phyloP scores from a whole-genome alignment of 2,329 filamentous ascomycete genomes.

The Alternaria rosae region DNA sequence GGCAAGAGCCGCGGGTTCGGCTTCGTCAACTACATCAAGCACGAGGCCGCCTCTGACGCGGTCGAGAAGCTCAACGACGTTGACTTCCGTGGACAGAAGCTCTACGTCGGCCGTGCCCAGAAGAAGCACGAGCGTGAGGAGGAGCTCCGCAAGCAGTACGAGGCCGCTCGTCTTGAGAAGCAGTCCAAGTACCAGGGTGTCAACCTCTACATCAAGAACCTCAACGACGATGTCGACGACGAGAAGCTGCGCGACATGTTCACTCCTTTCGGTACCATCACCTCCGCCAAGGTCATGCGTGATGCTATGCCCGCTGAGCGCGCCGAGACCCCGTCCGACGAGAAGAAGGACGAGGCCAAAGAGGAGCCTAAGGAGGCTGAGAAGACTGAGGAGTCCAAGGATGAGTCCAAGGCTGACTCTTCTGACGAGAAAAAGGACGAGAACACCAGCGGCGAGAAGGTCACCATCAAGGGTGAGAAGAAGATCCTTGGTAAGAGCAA shows the following conservation, averaged over 20 bases:
- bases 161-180: conserved; percentile 97
- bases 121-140: conserved; percentile 99
- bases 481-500: conserved; percentile 93
- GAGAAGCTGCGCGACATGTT: conserved; percentile 97
- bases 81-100: conserved; percentile 91
- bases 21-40: conserved; percentile 94
- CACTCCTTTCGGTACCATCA: conserved; percentile 89
- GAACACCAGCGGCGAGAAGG: conserved; percentile 60
- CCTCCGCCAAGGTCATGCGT: conserved; percentile 99
- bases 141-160: conserved; percentile 98
- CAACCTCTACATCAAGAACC: conserved; percentile 99
- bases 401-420: conserved; percentile 66
- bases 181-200: conserved; percentile 99
- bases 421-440: conserved; percentile 67
- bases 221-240: conserved; percentile 95
- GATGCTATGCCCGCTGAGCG: conserved; percentile 68
- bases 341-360: conserved; percentile 58
- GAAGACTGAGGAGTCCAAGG: conserved; percentile 66
- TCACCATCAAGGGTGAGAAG: conserved; percentile 66
- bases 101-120: conserved; percentile 97
- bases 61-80: conserved; percentile 92
- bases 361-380: conserved; percentile 60
- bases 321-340: conserved; percentile 54
- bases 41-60: conserved; percentile 83
- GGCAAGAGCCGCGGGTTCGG: conserved; percentile 95